Percentiles rank a stretch among this genome's conserved stretches.
Conservation (phyloP, 1,284 basidiomycete species). For the Moesziomyces aphidis region DNA sequence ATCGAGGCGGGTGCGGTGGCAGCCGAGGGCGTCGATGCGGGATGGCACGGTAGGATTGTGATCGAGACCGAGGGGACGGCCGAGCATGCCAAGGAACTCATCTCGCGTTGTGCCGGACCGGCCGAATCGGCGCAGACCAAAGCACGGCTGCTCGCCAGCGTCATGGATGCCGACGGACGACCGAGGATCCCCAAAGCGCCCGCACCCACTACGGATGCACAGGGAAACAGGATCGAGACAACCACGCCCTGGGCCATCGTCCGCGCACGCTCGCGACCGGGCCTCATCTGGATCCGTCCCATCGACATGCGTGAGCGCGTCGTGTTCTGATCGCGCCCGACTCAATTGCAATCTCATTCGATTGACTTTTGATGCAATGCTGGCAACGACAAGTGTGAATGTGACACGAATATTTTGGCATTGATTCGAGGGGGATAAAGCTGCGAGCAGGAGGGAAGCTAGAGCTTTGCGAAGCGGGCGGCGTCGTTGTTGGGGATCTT, state of each 20-base stretch:
- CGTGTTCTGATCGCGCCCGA: conserved; percentile 15
- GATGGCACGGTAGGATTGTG: conserved; percentile 56
- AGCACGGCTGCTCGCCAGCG: conserved; percentile 50
- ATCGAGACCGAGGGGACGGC: conserved; percentile 65
- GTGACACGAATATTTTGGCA: not conserved
- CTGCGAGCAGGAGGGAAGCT: not conserved
- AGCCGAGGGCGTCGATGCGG: conserved; percentile 44
- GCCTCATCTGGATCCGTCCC: conserved; percentile 59
- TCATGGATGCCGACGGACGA: conserved; percentile 41
- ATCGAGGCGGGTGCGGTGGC: conserved; percentile 55
- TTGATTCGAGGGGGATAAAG: no score
- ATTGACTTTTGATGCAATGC: not conserved
- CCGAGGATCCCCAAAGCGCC: conserved; percentile 24
- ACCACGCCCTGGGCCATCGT: conserved; percentile 56
- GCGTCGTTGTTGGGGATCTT: conserved; percentile 29
- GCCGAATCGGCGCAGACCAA: conserved; percentile 46
- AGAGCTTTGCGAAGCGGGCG: conserved; percentile 33
- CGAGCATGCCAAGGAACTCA: conserved; percentile 61
- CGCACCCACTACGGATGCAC: conserved; percentile 20
- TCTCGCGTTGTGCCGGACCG: conserved; percentile 55
- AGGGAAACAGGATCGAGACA: conserved; percentile 42
- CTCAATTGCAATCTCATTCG: not conserved
- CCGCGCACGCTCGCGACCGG: conserved; percentile 55
- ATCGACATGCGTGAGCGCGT: conserved; percentile 49
- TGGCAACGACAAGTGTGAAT: not conserved